Percentiles rank a stretch among this genome's conserved stretches.
Conservation (phyloP, 2,329 filamentous ascomycete species). For the Neurospora crassa region DNA sequence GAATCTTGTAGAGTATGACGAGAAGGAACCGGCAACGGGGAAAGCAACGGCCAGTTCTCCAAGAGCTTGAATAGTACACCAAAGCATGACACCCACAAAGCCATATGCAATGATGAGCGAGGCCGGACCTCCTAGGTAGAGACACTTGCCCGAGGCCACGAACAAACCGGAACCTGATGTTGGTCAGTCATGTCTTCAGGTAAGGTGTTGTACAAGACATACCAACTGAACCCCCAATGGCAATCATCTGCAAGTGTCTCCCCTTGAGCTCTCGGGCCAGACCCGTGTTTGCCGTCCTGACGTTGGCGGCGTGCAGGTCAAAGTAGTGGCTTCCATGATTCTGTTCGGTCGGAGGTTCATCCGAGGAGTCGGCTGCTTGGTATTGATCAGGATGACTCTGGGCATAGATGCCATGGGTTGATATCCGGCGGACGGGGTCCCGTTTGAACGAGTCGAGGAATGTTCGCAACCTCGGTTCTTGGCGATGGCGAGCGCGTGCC, state of each 20-base stretch:
- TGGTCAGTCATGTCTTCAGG: background rate
- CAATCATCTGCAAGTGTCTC: conserved; percentile 93
- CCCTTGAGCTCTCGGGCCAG: conserved; percentile 71
- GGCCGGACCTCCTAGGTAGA: conserved; percentile 66
- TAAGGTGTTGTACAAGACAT: conserved; percentile 13
- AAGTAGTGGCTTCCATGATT: conserved; percentile 38
- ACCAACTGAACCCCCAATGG: conserved; percentile 87
- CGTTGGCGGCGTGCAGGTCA: conserved; percentile 47
- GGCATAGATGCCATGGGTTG: conserved; percentile 25
- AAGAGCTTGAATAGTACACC: conserved; percentile 82
- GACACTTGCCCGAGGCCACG: conserved; percentile 66
- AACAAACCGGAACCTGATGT: conserved; percentile 67
- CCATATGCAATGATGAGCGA: conserved; percentile 68
- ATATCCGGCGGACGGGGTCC: conserved; percentile 42
- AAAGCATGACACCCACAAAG: conserved; percentile 79
- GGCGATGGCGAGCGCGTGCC: background rate
- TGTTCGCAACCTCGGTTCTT: conserved; percentile 17
- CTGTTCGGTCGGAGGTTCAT: conserved; percentile 18
- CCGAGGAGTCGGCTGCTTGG: background rate
- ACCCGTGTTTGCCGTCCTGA: conserved; percentile 67
- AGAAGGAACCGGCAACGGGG: conserved; percentile 86
- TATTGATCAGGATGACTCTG: conserved; percentile 4
- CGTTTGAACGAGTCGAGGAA: conserved; percentile 55
- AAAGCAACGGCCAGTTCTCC: conserved; percentile 88
- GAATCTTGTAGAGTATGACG: conserved; percentile 84